Conservation (phyloP, 371 early-diverging fungal species). For the Choanephora cucurbitarum region DNA sequence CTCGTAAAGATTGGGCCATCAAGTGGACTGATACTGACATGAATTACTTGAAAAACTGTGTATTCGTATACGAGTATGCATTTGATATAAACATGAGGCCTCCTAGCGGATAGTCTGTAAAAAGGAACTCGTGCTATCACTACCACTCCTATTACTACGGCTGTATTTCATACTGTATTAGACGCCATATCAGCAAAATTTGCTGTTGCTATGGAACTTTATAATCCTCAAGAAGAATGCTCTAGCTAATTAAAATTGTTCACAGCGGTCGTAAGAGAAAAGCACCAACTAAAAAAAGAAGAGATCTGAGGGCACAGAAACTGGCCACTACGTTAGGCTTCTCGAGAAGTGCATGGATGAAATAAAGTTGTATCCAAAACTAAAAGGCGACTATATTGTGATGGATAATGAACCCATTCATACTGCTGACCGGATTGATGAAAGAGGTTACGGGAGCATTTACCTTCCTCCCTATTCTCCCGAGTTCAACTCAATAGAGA, state of each 20-base stretch:
- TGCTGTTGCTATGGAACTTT: conserved; percentile 7
- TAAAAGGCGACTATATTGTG: conserved; percentile 18
- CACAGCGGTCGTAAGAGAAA: too few relatives aligned
- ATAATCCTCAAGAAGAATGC: conserved; percentile 6
- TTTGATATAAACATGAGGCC: conserved; percentile 8
- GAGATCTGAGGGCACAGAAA: conserved; percentile 2
- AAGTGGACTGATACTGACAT: conserved; percentile 10
- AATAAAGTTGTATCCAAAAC: conserved; percentile 2
- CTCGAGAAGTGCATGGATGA: conserved; percentile 2
- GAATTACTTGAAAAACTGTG: conserved; percentile 7
- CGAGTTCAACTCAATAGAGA: conserved; percentile 6
- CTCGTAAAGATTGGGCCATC: conserved; percentile 1
- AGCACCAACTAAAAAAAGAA: not conserved
- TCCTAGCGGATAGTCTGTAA: not conserved
- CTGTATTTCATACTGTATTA: not conserved
- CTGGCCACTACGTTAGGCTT: conserved; percentile 16
- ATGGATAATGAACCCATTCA: conserved; percentile 21
- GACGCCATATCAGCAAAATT: conserved; percentile 1
- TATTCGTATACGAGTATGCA: conserved; percentile 9
- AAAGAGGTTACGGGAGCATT: conserved; percentile 8
- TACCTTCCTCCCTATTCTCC: conserved; percentile 13
- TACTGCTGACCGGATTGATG: conserved; percentile 9
- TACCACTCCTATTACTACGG: not conserved
- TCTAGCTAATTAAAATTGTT: not conserved
- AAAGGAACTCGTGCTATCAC: conserved; percentile 3